A percentile compares a stretch with the other conserved stretches of the same genome.
phyloP scores from a whole-genome alignment of 1,284 basidiomycete genomes.

The Melampsora americana region DNA sequence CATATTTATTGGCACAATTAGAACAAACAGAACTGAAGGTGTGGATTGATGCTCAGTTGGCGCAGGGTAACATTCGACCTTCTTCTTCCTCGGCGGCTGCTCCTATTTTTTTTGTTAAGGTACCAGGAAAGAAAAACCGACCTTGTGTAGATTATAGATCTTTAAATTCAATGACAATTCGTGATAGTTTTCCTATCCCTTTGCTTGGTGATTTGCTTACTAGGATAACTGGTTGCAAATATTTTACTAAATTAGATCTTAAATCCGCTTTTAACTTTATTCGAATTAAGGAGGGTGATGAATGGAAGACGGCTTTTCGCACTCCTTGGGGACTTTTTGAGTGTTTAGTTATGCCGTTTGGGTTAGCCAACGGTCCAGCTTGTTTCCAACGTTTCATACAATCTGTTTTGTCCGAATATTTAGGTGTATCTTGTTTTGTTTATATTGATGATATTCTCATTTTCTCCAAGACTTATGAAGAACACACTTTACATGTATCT shows the following conservation, averaged over 20 bases:
- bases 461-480: slow-evolving; percentile 56
- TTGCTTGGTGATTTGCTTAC: slow-evolving; percentile 45
- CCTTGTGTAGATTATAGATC: slow-evolving; percentile 19
- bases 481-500: slow-evolving; percentile 17
- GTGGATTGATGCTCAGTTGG: not conserved
- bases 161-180: slow-evolving; percentile 1
- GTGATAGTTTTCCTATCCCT: slow-evolving; percentile 47
- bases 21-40: not conserved
- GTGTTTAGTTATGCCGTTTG: too few relatives aligned
- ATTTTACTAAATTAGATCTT: slow-evolving; percentile 52
- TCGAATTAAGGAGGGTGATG: slow-evolving; percentile 50
- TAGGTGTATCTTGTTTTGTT: too few relatives aligned
- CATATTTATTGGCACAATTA: not conserved
- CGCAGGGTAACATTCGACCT: slow-evolving; percentile 6
- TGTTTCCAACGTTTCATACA: too few relatives aligned
- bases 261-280: slow-evolving; percentile 52
- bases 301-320: slow-evolving; percentile 56
- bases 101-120: too few relatives aligned
- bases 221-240: slow-evolving; percentile 32
- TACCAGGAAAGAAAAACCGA: not conserved
- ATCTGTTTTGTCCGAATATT: too few relatives aligned
- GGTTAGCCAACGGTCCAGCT: too few relatives aligned
- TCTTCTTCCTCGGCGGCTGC: slow-evolving; percentile 17
- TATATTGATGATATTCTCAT: too few relatives aligned
- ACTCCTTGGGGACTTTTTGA: slow-evolving; percentile 56